Base-by-base conservation (phyloP, 352 stramenopile species). In the Globisporangium takayamanum region DNA sequence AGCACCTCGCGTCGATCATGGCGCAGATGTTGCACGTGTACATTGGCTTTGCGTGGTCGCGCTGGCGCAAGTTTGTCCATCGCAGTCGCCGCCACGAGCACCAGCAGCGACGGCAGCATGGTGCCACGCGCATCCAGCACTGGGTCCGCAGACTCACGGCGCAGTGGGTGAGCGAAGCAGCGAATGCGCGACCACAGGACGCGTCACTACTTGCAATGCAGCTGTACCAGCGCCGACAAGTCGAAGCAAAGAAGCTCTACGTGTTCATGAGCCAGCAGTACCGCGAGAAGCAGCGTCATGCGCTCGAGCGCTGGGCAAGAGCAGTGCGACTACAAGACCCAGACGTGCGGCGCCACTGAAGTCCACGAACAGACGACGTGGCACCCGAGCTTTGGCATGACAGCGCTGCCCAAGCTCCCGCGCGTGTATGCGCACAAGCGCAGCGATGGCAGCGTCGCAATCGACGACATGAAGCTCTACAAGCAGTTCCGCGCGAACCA, bases 381-480 rank as follows among this genome's bases (percentile, higher is more conserved):
- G 84, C 81, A 94, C 57, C 79, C 84, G n/a, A 88, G 70, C 57
- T 65, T 84, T 42, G 82, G 75, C 18, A 84, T 89, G 53, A 72
- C 53, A 1, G 66, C 72, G 22, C 67, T 92, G 7, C 68, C 81
- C 10, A 83, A 77, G 36, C 61, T 94, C 14, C 74, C 84, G 14
- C 57, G 50, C 3, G 52, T 68, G n/a, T 69, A 69, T 28, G 72
- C 66, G 12, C 60, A 68, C 53, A 66, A 73, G 60, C 50, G 53
- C 44, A 50, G 45, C 47, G 68, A 83, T 28, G 82, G 69, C 10
- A 71, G 71, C 22, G 49, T 92, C 1, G 68, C 62, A 15, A 62
- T 91, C 36, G 76, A 89, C 42, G 78, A 90, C 62, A 69, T 79
- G 53, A 59, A 66, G 28, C 65, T 70, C 8, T 91, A 75, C 63